Conservation (phyloP, 768 basidiomycete species). For the Kondoa subrosea region DNA sequence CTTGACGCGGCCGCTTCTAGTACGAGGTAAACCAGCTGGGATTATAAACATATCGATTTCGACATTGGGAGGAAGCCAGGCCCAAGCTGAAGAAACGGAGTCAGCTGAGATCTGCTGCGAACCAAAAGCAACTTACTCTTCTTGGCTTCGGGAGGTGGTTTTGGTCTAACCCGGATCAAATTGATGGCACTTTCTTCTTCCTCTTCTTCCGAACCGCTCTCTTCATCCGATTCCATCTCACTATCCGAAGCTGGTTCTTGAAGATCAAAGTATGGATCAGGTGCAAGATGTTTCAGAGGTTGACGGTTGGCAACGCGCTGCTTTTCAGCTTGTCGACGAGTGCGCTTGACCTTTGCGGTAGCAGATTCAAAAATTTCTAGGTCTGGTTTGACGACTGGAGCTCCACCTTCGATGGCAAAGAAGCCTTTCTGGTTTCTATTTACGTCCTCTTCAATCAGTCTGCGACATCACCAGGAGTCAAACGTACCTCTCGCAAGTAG, state of each 20-base stretch:
- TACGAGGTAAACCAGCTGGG: neutral
- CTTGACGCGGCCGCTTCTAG: neutral
- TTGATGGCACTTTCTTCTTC: conserved; percentile 6
- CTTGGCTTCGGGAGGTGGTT: neutral
- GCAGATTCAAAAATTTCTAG: no score
- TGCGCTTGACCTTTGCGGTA: neutral
- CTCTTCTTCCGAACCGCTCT: conserved; percentile 9
- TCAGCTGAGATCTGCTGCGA: neutral
- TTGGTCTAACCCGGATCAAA: neutral
- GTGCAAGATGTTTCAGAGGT: neutral
- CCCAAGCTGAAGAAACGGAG: neutral
- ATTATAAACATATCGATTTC: neutral
- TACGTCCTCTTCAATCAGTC: neutral
- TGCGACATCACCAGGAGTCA: neutral
- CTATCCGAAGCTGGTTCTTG: neutral
- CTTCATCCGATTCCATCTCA: conserved; percentile 6
- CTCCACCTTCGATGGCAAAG: neutral
- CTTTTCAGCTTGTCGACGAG: neutral
- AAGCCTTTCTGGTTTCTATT: neutral
- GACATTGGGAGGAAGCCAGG: neutral
- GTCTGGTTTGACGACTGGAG: neutral
- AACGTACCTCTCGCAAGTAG: conserved; percentile 12
- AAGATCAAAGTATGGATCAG: neutral
- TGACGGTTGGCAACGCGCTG: neutral
- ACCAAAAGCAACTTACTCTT: neutral